Conservation (phyloP, 2,329 filamentous ascomycete genomes). For the Pseudogymnoascus sp. region DNA sequence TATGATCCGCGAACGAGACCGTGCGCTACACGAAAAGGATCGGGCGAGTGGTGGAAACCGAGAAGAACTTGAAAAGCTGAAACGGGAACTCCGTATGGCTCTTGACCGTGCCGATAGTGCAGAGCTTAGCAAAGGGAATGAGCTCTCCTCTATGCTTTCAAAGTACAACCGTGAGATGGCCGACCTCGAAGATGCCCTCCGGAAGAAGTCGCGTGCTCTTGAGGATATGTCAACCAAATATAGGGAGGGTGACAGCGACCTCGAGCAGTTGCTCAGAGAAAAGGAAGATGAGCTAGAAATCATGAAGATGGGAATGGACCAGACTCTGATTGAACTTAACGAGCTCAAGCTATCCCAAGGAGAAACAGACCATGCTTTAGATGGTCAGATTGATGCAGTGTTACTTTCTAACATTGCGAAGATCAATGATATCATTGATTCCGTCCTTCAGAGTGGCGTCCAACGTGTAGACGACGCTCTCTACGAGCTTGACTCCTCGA, state of each 20-base stretch:
- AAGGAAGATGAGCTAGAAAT: conserved; percentile 98
- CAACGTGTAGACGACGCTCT: conserved; percentile 91
- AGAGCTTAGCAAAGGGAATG: conserved; percentile 87
- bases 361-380: conserved; percentile 70
- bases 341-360: conserved; percentile 70
- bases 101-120: conserved; percentile 85
- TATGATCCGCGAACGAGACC: conserved; percentile 95
- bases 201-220: conserved; percentile 77
- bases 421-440: conserved; percentile 96
- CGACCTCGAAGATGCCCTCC: conserved; percentile 85
- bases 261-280: conserved; percentile 76
- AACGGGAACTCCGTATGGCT: conserved; percentile 85
- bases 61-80: conserved; percentile 90
- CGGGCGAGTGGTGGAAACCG: conserved; percentile 76
- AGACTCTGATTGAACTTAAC: conserved; percentile 85
- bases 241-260: conserved; percentile 72
- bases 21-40: conserved; percentile 88
- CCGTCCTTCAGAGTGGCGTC: conserved; percentile 85
- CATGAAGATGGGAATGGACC: conserved; percentile 96
- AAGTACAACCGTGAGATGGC: conserved; percentile 97
- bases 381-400: conserved; percentile 84
- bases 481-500: conserved; percentile 93
- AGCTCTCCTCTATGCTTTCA: conserved; percentile 86
- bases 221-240: conserved; percentile 75
- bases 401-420: conserved; percentile 80